Base-by-base conservation (phyloP, 176 grass and related monocot species). In the Dactylis glomerata region DNA sequence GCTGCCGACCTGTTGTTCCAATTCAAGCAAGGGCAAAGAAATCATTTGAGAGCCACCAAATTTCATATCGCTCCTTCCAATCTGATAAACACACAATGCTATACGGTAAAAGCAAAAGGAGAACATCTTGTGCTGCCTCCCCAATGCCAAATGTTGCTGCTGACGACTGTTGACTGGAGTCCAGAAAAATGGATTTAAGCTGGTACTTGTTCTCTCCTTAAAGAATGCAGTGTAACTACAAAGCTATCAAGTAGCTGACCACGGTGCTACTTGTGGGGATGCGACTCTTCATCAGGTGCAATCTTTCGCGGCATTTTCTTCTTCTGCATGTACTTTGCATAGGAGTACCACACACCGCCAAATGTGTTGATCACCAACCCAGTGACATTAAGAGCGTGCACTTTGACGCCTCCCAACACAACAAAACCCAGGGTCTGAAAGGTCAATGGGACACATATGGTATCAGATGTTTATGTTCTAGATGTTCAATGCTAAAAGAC, bases 261-360 rank as follows among this genome's bases (percentile, higher is more conserved):
- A 32, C 2, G 5, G 30, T 37, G 66, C 73, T 90, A 90, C 84
- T 90, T 86, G 88, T 90, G 84, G 9, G 20, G 45, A 78, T 44
- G 89, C 20, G 79, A 68, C 54, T 90, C 93, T 75, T 90, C 93
- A 59, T 94, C 91, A 20, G 87, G 73, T 76, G n/a, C 71, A 27
- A 83, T 51, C 55, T 90, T 95, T 11, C 86, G 68, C 6, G 87
- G 82, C 2, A 32, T 59, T 75, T 85, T 95, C 92, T 80, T 94
- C 83, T 95, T 98, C 83, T 95, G 96, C 70, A 9, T 80, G 44
- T 95, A 98, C 79, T 93, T 98, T 0, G 96, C 91, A 33, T 92
- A 98, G 3, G 96, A 95, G 58, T 98, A 98, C 96, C 96, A 98
- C 19, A 98, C 47, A 20, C 96, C 96, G 3, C 96, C 96, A 66